These are phyloP conservation scores for Suillus plorans DNA, from an alignment of 768 basidiomycete species.

Conservation along the genomic window DNA sequence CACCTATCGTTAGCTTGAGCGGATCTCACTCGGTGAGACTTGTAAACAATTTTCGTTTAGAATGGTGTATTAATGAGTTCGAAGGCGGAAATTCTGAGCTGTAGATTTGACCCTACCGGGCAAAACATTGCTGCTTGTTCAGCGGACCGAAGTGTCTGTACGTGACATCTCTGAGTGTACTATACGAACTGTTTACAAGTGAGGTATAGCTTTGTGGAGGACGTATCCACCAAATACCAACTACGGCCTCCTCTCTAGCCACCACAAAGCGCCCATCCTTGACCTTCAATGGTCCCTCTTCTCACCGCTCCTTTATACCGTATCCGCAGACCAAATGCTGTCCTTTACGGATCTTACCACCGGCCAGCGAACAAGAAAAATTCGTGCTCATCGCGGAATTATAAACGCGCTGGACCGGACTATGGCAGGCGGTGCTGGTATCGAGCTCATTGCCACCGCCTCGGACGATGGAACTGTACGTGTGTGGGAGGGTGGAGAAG, in stretches of 20 bases:
- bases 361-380: slow-evolving; percentile 76
- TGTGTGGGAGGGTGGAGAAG: slow-evolving; percentile 88
- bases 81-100: slow-evolving; percentile 85
- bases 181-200: slow-evolving; percentile 2
- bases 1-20: slow-evolving; percentile 88
- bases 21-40: slow-evolving; percentile 79
- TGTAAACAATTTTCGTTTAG: slow-evolving; percentile 4
- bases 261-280: slow-evolving; percentile 88
- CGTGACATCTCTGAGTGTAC: slow-evolving; percentile 33
- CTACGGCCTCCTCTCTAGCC: slow-evolving; percentile 80
- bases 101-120: slow-evolving; percentile 92
- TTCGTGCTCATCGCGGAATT: slow-evolving; percentile 88
- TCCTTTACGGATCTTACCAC: slow-evolving; percentile 76
- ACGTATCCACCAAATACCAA: slow-evolving; percentile 93
- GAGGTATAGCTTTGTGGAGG: slow-evolving; percentile 72
- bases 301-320: slow-evolving; percentile 73
- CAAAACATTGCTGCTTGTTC: slow-evolving; percentile 93
- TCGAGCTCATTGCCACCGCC: slow-evolving; percentile 83
- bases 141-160: slow-evolving; percentile 86
- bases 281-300: slow-evolving; percentile 89
- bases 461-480: slow-evolving; percentile 92
- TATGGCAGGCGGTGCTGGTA: slow-evolving; percentile 78
- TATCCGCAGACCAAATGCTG: slow-evolving; percentile 88
- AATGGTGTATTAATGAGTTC: not conserved
- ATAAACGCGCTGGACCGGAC: slow-evolving; percentile 89